These are phyloP conservation scores for Daldinia sp. DNA, from an alignment of 2,329 filamentous ascomycete genomes.

Conservation along the genomic window DNA sequence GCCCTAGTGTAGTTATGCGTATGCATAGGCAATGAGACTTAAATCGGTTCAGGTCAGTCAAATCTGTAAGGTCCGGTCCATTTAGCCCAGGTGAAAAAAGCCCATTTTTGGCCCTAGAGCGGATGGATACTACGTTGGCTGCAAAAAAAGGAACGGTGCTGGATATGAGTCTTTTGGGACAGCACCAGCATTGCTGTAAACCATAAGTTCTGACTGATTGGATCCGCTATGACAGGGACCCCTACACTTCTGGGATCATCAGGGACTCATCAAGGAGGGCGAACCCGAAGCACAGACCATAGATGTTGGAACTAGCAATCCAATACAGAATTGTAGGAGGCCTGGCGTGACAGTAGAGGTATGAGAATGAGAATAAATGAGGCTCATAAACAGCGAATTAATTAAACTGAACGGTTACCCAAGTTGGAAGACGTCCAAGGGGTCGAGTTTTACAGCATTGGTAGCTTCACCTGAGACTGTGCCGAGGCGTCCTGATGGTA, in stretches of 20 bases:
- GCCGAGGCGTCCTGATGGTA: slow-evolving; percentile 7
- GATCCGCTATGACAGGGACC: slow-evolving; percentile 29
- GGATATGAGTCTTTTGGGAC: slow-evolving; percentile 27
- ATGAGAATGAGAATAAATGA: slow-evolving; percentile 12
- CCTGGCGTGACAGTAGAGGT: background rate
- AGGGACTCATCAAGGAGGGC: slow-evolving; percentile 15
- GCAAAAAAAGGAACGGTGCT: slow-evolving; percentile 33
- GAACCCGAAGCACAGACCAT: slow-evolving; percentile 28
- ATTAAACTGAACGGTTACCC: slow-evolving; percentile 9
- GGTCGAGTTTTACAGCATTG: slow-evolving; percentile 8
- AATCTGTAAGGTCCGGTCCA: slow-evolving; percentile 36
- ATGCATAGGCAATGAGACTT: slow-evolving; percentile 15
- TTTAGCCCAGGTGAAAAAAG: slow-evolving; percentile 38
- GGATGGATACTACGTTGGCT: slow-evolving; percentile 37
- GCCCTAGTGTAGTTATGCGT: slow-evolving; percentile 13
- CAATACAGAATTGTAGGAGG: slow-evolving; percentile 16
- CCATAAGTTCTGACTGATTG: slow-evolving; percentile 32
- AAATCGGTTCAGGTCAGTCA: slow-evolving; percentile 21
- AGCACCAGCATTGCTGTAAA: slow-evolving; percentile 22
- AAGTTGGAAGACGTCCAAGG: slow-evolving; percentile 7
- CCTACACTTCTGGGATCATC: slow-evolving; percentile 20
- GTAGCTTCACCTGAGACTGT: slow-evolving; percentile 6
- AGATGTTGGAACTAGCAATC: slow-evolving; percentile 16
- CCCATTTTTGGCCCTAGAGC: slow-evolving; percentile 21
- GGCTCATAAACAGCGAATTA: slow-evolving; percentile 22